Evolutionary conservation across 306 rosid genomes (phyloP), one percentile per base, ranked within the genome.

Genomic region (Begonia masoniana): DNA sequence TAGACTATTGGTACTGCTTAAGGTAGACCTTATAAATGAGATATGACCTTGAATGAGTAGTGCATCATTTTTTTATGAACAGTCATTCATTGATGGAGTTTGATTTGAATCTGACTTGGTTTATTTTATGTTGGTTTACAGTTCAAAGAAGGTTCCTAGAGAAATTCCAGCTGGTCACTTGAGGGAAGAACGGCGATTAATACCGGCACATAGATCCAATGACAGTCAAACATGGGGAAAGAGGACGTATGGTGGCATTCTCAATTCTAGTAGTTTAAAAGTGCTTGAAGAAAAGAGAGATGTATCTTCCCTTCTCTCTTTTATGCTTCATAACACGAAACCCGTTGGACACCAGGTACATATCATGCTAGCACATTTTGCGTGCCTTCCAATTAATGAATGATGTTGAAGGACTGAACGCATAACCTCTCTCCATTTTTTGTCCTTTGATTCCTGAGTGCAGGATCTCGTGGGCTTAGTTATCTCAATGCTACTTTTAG

Each of bases 391-490:
- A 21, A 2, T 21, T 21, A 21, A 21, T 17, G 19, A 21, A 21
- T 17, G 19, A 17, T 31, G 9, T 31, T 7, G 9, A 31, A 5
- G 7, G 8, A 7, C 39, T 31, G 8, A 31, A 31, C 39, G 7
- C 39, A 4, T 31, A 31, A 31, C 8, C 39, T 31, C 9, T 31
- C 39, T 31, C 39, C 39, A 31, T 31, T 5, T 31, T 4, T 31
- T 31, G 39, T 31, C 39, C 7, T 31, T 31, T 31, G 39, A 31
- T 31, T 31, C 39, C 9, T 7, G 39, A 31, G 1, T 81, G 83
- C 99, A 92, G 99, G 99, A 92, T 81, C 95, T 92, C 47, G 99
- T 92, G 62, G 99, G 99, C 68, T 76, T 92, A 76, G 95, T 92
- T 51, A 83, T 92, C 72, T 92, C 99, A 24, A 79, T 92, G 83